phyloP scores from a whole-genome alignment of 257 asterid species.

The Gentiana macrophylla region DNA sequence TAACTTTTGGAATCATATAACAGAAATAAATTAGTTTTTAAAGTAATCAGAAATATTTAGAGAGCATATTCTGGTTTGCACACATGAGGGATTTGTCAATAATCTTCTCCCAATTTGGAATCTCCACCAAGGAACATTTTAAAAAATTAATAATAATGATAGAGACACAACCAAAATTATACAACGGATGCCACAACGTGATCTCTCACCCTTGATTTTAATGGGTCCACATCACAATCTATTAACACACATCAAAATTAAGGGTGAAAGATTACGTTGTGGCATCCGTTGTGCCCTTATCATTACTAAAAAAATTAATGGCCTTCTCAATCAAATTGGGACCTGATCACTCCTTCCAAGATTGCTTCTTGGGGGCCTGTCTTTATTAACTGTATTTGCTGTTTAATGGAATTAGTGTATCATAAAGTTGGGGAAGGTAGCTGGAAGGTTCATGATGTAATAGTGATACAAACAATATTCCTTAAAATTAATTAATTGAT shows the following conservation, averaged over 20 bases:
- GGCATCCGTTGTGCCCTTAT: too few species aligned
- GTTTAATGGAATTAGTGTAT: slow-evolving; percentile 5
- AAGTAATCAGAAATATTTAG: neutral
- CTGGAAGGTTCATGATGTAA: slow-evolving; percentile 9
- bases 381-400: slow-evolving; percentile 3
- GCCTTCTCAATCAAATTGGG: slow-evolving; percentile 11
- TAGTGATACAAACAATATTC: too few species aligned
- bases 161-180: too few species aligned
- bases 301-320: neutral
- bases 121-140: neutral
- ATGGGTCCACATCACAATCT: too few species aligned
- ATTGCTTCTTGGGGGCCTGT: slow-evolving; percentile 1
- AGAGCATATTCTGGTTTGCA: neutral
- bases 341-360: neutral
- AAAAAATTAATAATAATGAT: too few species aligned
- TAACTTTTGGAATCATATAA: slow-evolving; percentile 3
- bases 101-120: neutral
- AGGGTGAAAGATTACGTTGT: too few species aligned
- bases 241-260: too few species aligned
- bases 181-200: too few species aligned
- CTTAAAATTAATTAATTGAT: too few species aligned
- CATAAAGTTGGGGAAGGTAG: slow-evolving; percentile 6
- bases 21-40: neutral
- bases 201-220: too few species aligned
- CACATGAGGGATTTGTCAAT: neutral